Base-by-base conservation (phyloP, 2,329 filamentous ascomycete genomes). In the Aspergillus clavatus region DNA sequence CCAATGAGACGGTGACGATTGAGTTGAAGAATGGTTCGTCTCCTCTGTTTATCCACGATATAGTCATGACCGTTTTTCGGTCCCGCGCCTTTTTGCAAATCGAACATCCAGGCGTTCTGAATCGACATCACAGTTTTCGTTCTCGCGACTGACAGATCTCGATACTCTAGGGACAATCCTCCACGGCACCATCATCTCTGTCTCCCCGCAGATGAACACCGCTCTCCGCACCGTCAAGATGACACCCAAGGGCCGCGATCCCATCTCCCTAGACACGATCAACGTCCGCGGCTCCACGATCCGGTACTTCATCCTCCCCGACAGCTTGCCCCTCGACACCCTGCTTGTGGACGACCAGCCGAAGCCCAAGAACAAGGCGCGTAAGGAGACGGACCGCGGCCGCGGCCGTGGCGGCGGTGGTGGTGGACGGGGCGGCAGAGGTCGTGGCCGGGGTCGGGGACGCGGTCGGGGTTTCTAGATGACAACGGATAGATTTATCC, bases 281-380 rank as follows among this genome's bases (percentile, higher is more conserved):
- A 96, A 94, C 74, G 87, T 98, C 56, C 88, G 93, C 57, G 93
- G 93, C 60, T 94, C 87, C 51, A 96, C 90, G 16, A 94, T 98
- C 68, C 84, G 93, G 71, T 96, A 96, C 74, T 91, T 87, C 68
- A 95, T 98, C 67, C 84, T 98, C 8, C 93, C 93, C 45, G 93
- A 98, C 74, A 93, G 87, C 53, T 79, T 98, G 61, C 91, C 91
- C 29, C 80, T 98, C 54, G 93, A 98, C 71, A 96, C 91, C 31
- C 80, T 98, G 42, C 80, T 98, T 51, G 89, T 98, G 58, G 93
- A 98, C 68, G 93, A 98, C 72, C 83, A 89, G 61, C 89, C 91
- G 41, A 98, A 98, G 78, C 91, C 93, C 50, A 97, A 97, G 86
- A 98, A 98, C 76, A 98, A 98, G 83, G 91, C 93, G 21, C 82